These are phyloP conservation scores for Ogataea thermomethanolica DNA, from an alignment of 805 yeast genomes.

Conservation along the genomic window DNA sequence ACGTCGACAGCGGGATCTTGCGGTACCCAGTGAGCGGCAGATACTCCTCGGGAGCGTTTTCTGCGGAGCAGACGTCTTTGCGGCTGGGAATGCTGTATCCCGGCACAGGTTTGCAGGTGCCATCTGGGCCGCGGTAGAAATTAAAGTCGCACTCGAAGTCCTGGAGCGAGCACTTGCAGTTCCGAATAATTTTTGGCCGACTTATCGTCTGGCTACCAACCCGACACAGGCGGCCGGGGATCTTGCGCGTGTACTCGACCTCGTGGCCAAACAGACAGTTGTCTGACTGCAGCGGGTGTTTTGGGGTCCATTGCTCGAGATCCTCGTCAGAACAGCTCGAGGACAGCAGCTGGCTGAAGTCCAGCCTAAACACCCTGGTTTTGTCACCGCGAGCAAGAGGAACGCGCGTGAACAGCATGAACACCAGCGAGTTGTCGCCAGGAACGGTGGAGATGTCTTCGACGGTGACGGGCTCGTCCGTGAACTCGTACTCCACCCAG, in stretches of 20 bases:
- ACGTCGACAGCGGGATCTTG: conserved; percentile 74
- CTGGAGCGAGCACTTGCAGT: conserved; percentile 77
- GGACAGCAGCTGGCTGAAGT: conserved; percentile 47
- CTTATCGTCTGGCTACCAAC: conserved; percentile 53
- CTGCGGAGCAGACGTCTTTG: conserved; percentile 50
- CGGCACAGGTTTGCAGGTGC: conserved; percentile 71
- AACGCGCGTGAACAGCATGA: conserved; percentile 57
- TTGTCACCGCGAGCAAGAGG: conserved; percentile 45
- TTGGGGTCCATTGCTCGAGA: conserved; percentile 59
- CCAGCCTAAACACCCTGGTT: conserved; percentile 52
- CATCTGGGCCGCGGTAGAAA: conserved; percentile 61
- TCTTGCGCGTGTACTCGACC: conserved; percentile 54
- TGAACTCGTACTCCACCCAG: conserved; percentile 66
- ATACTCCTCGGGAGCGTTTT: conserved; percentile 60
- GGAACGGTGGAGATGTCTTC: conserved; percentile 83
- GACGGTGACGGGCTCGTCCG: conserved; percentile 55
- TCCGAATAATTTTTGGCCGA: conserved; percentile 53
- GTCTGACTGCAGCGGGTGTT: conserved; percentile 47
- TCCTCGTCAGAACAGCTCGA: conserved; percentile 57
- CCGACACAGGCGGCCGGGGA: conserved; percentile 64
- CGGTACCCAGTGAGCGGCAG: conserved; percentile 87
- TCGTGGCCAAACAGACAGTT: conserved; percentile 70
- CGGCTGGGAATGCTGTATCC: conserved; percentile 70
- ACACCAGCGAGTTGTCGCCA: conserved; percentile 75
- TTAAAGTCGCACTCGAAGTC: conserved; percentile 93